Evolutionary conservation across 495 filamentous ascomycete genomes (phyloP).

Genomic region (Penicillium paradoxum): DNA sequence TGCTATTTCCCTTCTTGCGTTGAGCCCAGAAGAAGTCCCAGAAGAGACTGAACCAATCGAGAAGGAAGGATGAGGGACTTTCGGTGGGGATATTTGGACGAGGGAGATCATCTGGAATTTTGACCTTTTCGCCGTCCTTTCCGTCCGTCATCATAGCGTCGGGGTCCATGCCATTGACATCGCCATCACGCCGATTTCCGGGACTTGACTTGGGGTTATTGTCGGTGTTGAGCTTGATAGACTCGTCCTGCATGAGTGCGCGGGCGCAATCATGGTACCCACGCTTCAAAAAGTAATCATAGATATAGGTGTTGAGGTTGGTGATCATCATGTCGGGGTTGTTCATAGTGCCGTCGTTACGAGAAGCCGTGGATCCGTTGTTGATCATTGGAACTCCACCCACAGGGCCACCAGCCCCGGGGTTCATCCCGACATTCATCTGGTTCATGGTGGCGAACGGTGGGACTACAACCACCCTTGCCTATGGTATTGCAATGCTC

Average conservation of each 20-base stretch:
- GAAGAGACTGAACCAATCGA: conserved; percentile 94
- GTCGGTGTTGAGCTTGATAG: conserved; percentile 51
- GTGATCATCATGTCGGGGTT: conserved; percentile 58
- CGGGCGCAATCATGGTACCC: conserved; percentile 75
- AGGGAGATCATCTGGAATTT: conserved; percentile 75
- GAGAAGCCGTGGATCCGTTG: conserved; percentile 54
- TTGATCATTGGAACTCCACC: conserved; percentile 69
- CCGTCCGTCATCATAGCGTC: conserved; percentile 77
- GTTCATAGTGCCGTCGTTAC: conserved; percentile 41
- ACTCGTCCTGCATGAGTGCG: conserved; percentile 53
- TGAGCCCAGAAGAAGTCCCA: conserved; percentile 89
- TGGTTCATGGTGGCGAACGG: conserved; percentile 60
- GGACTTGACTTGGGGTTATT: conserved; percentile 56
- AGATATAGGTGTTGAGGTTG: conserved; percentile 95
- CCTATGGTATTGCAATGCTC: conserved; percentile 26
- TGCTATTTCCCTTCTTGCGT: conserved; percentile 54
- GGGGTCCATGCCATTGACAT: conserved; percentile 72
- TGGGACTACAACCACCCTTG: conserved; percentile 37
- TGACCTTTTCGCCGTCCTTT: conserved; percentile 69
- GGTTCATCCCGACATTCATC: conserved; percentile 66
- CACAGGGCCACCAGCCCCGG: conserved; percentile 56
- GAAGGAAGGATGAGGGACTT: conserved; percentile 68
- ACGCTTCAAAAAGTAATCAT: conserved; percentile 89
- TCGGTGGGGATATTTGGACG: conserved; percentile 60
- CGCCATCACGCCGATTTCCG: conserved; percentile 56